Evolutionary conservation across 257 asterid species (phyloP).

Genomic region (Echium plantagineum): DNA sequence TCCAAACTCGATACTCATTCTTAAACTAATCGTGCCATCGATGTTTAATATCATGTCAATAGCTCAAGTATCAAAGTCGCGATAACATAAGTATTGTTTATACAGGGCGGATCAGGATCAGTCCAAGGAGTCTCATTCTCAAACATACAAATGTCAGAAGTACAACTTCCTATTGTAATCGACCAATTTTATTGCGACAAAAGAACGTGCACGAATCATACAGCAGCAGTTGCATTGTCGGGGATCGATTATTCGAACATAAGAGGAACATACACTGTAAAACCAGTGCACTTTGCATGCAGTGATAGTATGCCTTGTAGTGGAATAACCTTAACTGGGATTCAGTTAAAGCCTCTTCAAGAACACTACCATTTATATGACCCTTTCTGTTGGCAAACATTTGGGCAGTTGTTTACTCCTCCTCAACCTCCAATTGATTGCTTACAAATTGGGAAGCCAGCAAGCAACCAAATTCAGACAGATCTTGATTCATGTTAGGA

Average conservation of each 20-base stretch:
- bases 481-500: slow-evolving; percentile 58
- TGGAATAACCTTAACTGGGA: slow-evolving; percentile 51
- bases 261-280: slow-evolving; percentile 82
- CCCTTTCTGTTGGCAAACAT: slow-evolving; percentile 84
- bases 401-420: slow-evolving; percentile 67
- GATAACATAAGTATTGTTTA: background rate
- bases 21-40: background rate
- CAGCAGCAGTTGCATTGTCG: slow-evolving; percentile 68
- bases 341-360: slow-evolving; percentile 49
- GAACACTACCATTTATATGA: slow-evolving; percentile 69
- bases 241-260: slow-evolving; percentile 65
- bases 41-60: no score
- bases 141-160: slow-evolving; percentile 70
- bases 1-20: background rate
- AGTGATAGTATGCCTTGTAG: slow-evolving; percentile 72
- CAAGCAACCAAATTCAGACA: slow-evolving; percentile 45
- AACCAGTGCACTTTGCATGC: slow-evolving; percentile 85
- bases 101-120: slow-evolving; percentile 88
- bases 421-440: slow-evolving; percentile 71
- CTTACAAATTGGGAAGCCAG: slow-evolving; percentile 54
- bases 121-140: slow-evolving; percentile 72
- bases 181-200: slow-evolving; percentile 92
- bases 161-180: slow-evolving; percentile 71
- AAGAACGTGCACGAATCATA: slow-evolving; percentile 54
- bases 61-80: background rate